Base-by-base conservation (phyloP, 164 flowering plant species). In the Litsea cubeba region DNA sequence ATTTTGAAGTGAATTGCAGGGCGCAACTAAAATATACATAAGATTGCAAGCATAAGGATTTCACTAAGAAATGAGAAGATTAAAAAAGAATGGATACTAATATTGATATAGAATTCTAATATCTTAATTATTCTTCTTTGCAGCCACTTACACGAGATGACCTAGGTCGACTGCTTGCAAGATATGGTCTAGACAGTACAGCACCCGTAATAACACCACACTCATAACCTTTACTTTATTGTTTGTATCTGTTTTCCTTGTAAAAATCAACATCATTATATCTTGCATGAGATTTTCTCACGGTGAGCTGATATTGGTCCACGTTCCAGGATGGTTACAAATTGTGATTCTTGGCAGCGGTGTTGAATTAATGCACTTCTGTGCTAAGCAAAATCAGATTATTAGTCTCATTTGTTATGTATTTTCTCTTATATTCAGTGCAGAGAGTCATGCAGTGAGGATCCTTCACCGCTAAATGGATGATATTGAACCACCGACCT, bases 141-240 rank as follows among this genome's bases (percentile, higher is more conserved):
- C 70, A 73, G 76, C 76, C 76, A 10, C 64, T 73, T 28, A 50
- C 76, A 28, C 46, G 64, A 54, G 71, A 73, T 7, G 70, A 73
- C 22, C 70, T 73, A 62, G 71, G 65, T 10, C 63, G 58, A 20
- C 76, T 73, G 2, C 71, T 73, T 50, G 71, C 76, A 6, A 65
- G 64, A 73, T 73, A 65, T 66, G 76, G 71, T 11, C 32, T 73
- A 23, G 62, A 65, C 49, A 49, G 20, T 50, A 15, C 60, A 54
- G 17, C 71, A 32, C 65, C 72, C 7, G 17, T 35, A 18, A 71
- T 24, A 51, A 28, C 49, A 57, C 75, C 57, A 50, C 15, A 12
- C 18, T 12, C 17, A 12, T 51, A 18, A 51, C 18, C 18, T 32
- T 32, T 32, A 4, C 40, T 32, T 32, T 32, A 32, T 17, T 51